Evolutionary conservation across 2,329 filamentous ascomycete species (phyloP).

Genomic region (Cercospora sp.): DNA sequence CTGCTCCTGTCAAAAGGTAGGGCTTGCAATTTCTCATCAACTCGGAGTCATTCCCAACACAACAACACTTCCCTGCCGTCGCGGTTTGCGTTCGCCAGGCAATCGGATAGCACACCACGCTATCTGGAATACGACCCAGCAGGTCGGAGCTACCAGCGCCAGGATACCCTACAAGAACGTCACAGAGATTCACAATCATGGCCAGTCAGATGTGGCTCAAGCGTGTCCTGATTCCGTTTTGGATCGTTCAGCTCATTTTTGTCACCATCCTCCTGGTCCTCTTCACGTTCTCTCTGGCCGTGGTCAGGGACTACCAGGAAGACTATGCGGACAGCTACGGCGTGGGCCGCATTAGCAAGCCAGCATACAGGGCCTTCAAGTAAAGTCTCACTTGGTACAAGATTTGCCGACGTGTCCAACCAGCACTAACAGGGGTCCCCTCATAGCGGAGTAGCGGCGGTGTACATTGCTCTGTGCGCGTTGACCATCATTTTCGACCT

Average conservation of each 20-base stretch:
- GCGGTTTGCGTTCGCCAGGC: background rate
- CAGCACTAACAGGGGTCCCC: constrained; percentile 24
- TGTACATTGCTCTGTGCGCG: constrained; percentile 28
- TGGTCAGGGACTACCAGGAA: constrained; percentile 10
- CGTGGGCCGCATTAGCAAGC: constrained; percentile 8
- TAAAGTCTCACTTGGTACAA: constrained; percentile 21
- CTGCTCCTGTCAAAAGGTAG: background rate
- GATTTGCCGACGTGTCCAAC: constrained; percentile 19
- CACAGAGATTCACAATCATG: constrained; percentile 18
- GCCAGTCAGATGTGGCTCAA: constrained; percentile 34
- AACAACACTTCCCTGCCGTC: constrained; percentile 2
- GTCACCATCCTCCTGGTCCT: constrained; percentile 23
- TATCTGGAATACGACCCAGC: constrained; percentile 5
- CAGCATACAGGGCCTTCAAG: constrained; percentile 17
- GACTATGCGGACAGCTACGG: constrained; percentile 9
- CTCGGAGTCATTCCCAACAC: background rate
- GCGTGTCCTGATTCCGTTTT: constrained; percentile 35
- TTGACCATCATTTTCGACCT: constrained; percentile 34
- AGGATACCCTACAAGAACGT: constrained; percentile 5
- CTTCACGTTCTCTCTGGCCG: constrained; percentile 11
- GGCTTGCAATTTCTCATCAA: background rate
- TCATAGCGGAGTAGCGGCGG: constrained; percentile 26
- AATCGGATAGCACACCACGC: constrained; percentile 4
- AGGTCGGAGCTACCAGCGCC: constrained; percentile 4
- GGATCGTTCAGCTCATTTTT: constrained; percentile 30